Conservation (phyloP, 2,329 filamentous ascomycete species). For the Fusarium mangiferae region DNA sequence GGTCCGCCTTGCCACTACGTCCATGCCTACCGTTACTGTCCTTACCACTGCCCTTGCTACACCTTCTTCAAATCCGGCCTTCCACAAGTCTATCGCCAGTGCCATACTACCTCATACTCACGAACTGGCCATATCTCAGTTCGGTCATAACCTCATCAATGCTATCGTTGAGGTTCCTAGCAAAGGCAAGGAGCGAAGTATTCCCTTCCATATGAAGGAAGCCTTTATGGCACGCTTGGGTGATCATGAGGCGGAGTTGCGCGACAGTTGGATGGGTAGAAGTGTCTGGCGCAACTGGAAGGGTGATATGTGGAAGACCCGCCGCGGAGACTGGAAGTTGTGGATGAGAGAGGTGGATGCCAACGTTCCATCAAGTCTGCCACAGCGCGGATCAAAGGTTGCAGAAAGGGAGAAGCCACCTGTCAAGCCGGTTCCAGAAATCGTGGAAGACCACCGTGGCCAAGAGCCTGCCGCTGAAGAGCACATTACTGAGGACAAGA, state of each 20-base stretch:
- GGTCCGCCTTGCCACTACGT: constrained; percentile 71
- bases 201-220: constrained; percentile 69
- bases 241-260: constrained; percentile 59
- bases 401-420: constrained; percentile 9
- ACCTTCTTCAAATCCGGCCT: constrained; percentile 60
- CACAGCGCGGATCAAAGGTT: constrained; percentile 24
- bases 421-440: background rate
- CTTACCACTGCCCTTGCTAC: constrained; percentile 62
- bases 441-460: background rate
- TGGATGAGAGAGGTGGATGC: constrained; percentile 64
- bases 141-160: constrained; percentile 63
- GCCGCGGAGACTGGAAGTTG: constrained; percentile 64
- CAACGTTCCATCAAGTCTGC: constrained; percentile 31
- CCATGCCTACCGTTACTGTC: constrained; percentile 60
- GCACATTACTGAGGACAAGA: background rate
- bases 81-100: constrained; percentile 66
- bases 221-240: constrained; percentile 62
- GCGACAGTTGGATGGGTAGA: constrained; percentile 64
- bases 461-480: constrained; percentile 1
- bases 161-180: constrained; percentile 62
- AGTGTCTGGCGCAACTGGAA: constrained; percentile 68
- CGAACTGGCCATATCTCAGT: constrained; percentile 60
- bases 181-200: constrained; percentile 57
- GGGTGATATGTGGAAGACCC: constrained; percentile 66
- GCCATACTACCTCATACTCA: constrained; percentile 57